A percentile compares a stretch with the other conserved stretches of the same genome.
Conservation (phyloP, 2,329 filamentous ascomycete species). For the Monilinia aucupariae region DNA sequence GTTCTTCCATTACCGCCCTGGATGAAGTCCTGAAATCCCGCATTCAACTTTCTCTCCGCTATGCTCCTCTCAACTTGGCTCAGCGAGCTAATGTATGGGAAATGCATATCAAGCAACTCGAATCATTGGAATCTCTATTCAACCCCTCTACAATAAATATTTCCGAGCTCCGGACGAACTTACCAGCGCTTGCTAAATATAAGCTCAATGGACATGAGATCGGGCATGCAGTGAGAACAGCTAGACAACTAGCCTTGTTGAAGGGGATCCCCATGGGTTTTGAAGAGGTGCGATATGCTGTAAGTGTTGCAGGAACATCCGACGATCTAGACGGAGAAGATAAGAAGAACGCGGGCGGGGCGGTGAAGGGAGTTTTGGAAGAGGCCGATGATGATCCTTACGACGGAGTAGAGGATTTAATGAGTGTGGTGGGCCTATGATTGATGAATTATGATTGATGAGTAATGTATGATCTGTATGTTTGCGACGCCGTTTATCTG, state of each 20-base stretch:
- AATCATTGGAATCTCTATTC: constrained; percentile 35
- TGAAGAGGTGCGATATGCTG: constrained; percentile 10
- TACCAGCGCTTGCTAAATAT: neutral
- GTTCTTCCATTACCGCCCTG: constrained; percentile 37
- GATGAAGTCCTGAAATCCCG: constrained; percentile 38
- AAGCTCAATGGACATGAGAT: constrained; percentile 17
- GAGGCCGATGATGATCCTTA: constrained; percentile 7
- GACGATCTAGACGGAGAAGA: neutral
- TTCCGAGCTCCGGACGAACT: constrained; percentile 3
- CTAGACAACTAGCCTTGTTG: constrained; percentile 18
- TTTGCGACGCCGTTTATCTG: neutral
- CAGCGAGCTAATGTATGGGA: constrained; percentile 19
- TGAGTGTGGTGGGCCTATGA: constrained; percentile 14
- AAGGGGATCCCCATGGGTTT: constrained; percentile 12
- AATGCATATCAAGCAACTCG: constrained; percentile 35
- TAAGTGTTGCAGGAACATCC: neutral
- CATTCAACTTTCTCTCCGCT: constrained; percentile 35
- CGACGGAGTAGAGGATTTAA: constrained; percentile 14
- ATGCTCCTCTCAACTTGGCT: constrained; percentile 18
- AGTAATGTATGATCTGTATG: constrained; percentile 1
- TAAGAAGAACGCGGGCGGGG: neutral
- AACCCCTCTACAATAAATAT: constrained; percentile 13
- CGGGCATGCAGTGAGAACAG: constrained; percentile 12
- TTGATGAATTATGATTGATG: neutral
- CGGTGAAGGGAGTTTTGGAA: neutral